phyloP scores from a whole-genome alignment of 129 eudicot species.

The Saposhnikovia divaricata region DNA sequence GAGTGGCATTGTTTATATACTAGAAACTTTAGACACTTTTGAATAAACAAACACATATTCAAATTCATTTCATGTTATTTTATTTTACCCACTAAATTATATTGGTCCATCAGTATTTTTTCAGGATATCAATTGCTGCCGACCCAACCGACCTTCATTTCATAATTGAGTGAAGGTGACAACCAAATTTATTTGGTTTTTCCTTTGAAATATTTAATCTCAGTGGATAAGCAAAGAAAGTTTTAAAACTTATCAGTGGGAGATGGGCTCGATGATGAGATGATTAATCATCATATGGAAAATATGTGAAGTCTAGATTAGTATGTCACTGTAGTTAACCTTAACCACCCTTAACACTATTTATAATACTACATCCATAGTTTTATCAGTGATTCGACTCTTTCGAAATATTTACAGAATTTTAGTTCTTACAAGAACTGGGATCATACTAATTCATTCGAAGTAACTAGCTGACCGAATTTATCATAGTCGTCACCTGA shows the following conservation, averaged over 20 bases:
- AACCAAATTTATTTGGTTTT: not conserved
- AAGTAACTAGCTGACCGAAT: too few species aligned
- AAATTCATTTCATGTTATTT: not conserved
- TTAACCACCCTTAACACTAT: not conserved
- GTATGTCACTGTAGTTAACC: not conserved
- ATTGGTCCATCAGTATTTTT: constrained; percentile 8
- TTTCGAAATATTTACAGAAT: not conserved
- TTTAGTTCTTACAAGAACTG: not conserved
- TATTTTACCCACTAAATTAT: not conserved
- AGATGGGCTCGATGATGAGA: constrained; percentile 3
- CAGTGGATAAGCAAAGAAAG: not conserved
- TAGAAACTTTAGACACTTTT: not conserved
- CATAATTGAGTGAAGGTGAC: constrained; percentile 11
- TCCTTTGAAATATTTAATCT: not conserved
- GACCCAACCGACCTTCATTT: constrained; percentile 36
- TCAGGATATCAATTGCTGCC: constrained; percentile 25
- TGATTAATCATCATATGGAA: not conserved
- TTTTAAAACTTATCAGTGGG: not conserved
- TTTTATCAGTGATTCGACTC: not conserved
- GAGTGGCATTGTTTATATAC: constrained; percentile 30
- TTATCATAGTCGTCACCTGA: too few species aligned
- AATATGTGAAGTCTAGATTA: not conserved
- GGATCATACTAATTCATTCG: not conserved
- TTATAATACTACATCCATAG: not conserved
- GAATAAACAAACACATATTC: not conserved